Evolutionary conservation across 768 basidiomycete genomes (phyloP).

Genomic region (Termitomyces sp.): DNA sequence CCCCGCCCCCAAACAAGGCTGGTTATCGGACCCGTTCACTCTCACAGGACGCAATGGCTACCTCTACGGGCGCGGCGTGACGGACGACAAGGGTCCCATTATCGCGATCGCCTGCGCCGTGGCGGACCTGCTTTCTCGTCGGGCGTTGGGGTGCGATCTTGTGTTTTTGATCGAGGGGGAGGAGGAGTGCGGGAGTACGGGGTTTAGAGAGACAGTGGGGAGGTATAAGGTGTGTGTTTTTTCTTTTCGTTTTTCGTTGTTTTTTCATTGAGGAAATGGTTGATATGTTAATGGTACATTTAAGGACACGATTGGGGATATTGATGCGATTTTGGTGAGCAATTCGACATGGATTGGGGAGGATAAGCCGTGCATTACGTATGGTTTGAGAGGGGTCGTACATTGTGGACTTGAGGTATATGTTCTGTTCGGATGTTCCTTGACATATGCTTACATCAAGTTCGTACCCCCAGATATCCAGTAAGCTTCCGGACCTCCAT

Average conservation of each 20-base stretch:
- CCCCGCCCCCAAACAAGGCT: constrained; percentile 67
- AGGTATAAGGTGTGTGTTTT: constrained; percentile 60
- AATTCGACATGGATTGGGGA: constrained; percentile 98
- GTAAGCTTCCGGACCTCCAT: constrained; percentile 77
- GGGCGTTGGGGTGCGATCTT: constrained; percentile 81
- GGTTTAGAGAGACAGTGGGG: constrained; percentile 76
- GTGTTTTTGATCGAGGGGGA: constrained; percentile 95
- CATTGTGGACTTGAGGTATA: constrained; percentile 77
- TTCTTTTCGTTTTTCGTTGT: neutral
- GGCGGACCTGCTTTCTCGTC: constrained; percentile 68
- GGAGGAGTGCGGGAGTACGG: constrained; percentile 91
- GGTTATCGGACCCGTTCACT: constrained; percentile 83
- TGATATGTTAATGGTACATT: neutral
- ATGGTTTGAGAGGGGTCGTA: constrained; percentile 91
- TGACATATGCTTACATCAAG: neutral
- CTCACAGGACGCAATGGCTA: constrained; percentile 85
- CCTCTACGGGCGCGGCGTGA: constrained; percentile 86
- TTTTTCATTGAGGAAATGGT: no score
- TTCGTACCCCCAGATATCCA: constrained; percentile 52
- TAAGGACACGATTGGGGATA: constrained; percentile 77
- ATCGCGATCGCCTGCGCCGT: constrained; percentile 90
- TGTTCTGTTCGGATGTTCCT: neutral
- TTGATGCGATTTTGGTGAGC: constrained; percentile 89
- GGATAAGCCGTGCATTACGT: constrained; percentile 89
- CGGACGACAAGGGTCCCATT: constrained; percentile 96